Conservation (phyloP, 2,329 filamentous ascomycete species). For the Penicillium polonicum region DNA sequence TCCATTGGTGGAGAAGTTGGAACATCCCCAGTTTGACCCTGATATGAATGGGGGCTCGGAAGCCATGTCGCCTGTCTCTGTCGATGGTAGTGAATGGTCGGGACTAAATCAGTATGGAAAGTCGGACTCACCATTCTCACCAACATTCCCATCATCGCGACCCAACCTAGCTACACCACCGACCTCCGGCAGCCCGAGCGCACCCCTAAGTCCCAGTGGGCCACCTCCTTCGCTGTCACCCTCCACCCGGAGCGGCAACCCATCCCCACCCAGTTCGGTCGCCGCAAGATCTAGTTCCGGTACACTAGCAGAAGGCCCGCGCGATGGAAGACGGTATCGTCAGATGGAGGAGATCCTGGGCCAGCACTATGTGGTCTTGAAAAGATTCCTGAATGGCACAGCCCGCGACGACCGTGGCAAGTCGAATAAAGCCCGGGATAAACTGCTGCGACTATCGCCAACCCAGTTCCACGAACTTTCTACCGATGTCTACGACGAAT, state of each 20-base stretch:
- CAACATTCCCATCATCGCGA: conserved; percentile 49
- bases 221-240: conserved; percentile 13
- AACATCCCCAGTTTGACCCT: conserved; percentile 23
- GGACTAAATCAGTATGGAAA: conserved; percentile 65
- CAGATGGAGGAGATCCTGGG: conserved; percentile 67
- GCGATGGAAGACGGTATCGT: conserved; percentile 56
- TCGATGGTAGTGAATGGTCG: conserved; percentile 80
- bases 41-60: conserved; percentile 71
- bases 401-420: conserved; percentile 73
- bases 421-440: conserved; percentile 89
- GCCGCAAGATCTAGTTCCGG: conserved; percentile 73
- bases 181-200: conserved; percentile 60
- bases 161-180: conserved; percentile 64
- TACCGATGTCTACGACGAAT: conserved; percentile 95
- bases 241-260: conserved; percentile 45
- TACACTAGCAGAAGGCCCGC: conserved; percentile 62
- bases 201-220: conserved; percentile 59
- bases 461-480: conserved; percentile 97
- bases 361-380: conserved; percentile 79
- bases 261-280: conserved; percentile 86
- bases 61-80: conserved; percentile 77
- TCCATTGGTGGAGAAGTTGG: conserved; percentile 4
- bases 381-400: conserved; percentile 68
- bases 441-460: conserved; percentile 81
- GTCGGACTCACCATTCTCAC: conserved; percentile 42